Evolutionary conservation across 2,329 filamentous ascomycete genomes (phyloP).

Genomic region (Myriosclerotinia scirpicola): DNA sequence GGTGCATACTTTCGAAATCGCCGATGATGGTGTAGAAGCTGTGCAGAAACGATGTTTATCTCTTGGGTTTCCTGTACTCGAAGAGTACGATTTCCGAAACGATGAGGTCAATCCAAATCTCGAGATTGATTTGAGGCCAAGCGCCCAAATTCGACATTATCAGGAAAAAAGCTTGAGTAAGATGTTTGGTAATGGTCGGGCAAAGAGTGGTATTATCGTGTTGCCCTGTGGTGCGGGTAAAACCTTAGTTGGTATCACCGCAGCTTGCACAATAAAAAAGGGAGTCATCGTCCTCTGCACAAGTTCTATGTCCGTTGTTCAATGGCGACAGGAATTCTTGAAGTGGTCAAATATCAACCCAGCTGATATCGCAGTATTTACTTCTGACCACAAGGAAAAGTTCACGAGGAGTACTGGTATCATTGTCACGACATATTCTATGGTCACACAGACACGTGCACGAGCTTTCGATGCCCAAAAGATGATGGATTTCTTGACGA

Average conservation of each 20-base stretch:
- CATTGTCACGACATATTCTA: slow-evolving; percentile 96
- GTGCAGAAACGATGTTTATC: slow-evolving; percentile 89
- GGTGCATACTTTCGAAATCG: slow-evolving; percentile 91
- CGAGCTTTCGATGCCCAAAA: slow-evolving; percentile 91
- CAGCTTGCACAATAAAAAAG: slow-evolving; percentile 96
- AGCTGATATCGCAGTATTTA: slow-evolving; percentile 91
- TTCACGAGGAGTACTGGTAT: slow-evolving; percentile 91
- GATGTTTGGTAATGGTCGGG: slow-evolving; percentile 98
- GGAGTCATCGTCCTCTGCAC: slow-evolving; percentile 94
- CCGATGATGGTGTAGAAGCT: slow-evolving; percentile 74
- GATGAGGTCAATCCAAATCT: slow-evolving; percentile 86
- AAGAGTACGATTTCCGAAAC: slow-evolving; percentile 96
- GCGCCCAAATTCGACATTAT: slow-evolving; percentile 87
- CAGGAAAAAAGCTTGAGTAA: slow-evolving; percentile 98
- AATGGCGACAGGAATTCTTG: slow-evolving; percentile 94
- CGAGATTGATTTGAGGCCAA: slow-evolving; percentile 88
- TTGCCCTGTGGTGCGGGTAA: slow-evolving; percentile 95
- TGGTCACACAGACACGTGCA: slow-evolving; percentile 91
- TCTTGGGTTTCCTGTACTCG: slow-evolving; percentile 81
- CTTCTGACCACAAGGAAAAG: slow-evolving; percentile 82
- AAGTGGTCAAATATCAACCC: slow-evolving; percentile 99
- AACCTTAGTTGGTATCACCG: slow-evolving; percentile 96
- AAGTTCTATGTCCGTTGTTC: slow-evolving; percentile 95
- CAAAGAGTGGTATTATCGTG: slow-evolving; percentile 96
- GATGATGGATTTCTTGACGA: slow-evolving; percentile 93